Evolutionary conservation across 164 flowering plant species (phyloP).

Genomic region (Cinnamomum micranthum): DNA sequence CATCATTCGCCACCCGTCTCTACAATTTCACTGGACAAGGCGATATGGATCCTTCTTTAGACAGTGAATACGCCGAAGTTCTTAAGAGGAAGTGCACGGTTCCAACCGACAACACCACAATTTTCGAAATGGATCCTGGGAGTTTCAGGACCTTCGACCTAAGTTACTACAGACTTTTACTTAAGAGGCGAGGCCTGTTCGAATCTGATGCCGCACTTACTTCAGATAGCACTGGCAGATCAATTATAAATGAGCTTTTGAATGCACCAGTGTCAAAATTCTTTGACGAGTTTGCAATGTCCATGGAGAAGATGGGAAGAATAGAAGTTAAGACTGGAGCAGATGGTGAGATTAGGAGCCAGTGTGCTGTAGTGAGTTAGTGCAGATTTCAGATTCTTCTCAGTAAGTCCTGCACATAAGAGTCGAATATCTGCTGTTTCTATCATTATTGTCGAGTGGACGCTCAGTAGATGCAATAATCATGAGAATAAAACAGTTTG

Average conservation of each 20-base stretch:
- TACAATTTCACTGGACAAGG: constrained; percentile 63
- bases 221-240: constrained; percentile 27
- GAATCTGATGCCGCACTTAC: constrained; percentile 55
- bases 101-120: constrained; percentile 30
- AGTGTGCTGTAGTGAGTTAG: constrained; percentile 17
- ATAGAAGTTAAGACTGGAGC: constrained; percentile 29
- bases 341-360: constrained; percentile 28
- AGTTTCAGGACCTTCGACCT: constrained; percentile 50
- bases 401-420: too few relatives aligned
- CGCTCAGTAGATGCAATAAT: too few relatives aligned
- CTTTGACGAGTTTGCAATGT: constrained; percentile 37
- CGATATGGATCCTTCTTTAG: constrained; percentile 50
- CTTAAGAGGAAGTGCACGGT: constrained; percentile 37
- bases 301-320: constrained; percentile 39
- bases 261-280: constrained; percentile 22
- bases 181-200: constrained; percentile 60
- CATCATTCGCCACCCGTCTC: constrained; percentile 29
- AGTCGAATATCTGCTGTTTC: too few relatives aligned
- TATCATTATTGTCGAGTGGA: too few relatives aligned
- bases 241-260: constrained; percentile 23
- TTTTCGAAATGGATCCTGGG: constrained; percentile 65
- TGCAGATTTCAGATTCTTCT: too few relatives aligned
- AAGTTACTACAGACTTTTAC: constrained; percentile 36
- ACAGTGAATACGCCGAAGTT: constrained; percentile 34
- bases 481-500: too few relatives aligned